phyloP scores from a whole-genome alignment of 108 stramenopile species.

The Asterionellopsis glacialis region DNA sequence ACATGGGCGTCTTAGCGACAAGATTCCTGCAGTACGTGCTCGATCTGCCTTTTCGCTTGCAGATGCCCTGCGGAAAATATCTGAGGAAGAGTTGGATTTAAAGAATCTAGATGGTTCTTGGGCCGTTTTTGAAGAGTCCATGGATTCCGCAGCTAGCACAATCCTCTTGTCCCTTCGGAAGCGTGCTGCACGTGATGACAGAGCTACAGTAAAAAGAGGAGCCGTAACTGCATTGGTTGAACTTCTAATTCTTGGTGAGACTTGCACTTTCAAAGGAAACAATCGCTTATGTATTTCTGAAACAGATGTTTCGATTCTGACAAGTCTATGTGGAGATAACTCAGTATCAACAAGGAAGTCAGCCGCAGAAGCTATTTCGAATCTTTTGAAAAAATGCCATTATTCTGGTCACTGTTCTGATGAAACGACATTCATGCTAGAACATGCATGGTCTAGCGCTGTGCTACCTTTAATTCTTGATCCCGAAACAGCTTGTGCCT shows the following conservation, averaged over 20 bases:
- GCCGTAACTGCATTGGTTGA: constrained; percentile 53
- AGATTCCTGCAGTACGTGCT: constrained; percentile 66
- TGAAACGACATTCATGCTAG: constrained; percentile 17
- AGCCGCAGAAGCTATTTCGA: constrained; percentile 65
- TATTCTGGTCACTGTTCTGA: constrained; percentile 3
- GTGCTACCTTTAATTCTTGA: constrained; percentile 73
- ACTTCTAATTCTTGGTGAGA: constrained; percentile 31
- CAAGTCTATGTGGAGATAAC: constrained; percentile 58
- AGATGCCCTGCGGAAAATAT: constrained; percentile 24
- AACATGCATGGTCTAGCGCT: constrained; percentile 62
- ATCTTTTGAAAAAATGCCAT: constrained; percentile 32
- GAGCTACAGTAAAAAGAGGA: constrained; percentile 62
- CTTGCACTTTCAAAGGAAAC: constrained; percentile 6
- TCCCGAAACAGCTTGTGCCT: constrained; percentile 46
- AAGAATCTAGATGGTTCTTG: constrained; percentile 1
- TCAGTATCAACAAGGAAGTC: constrained; percentile 68
- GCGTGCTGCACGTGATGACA: constrained; percentile 59
- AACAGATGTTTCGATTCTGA: constrained; percentile 51
- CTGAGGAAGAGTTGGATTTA: background rate
- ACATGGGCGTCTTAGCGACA: constrained; percentile 59
- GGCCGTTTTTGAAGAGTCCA: constrained; percentile 22
- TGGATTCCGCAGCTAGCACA: constrained; percentile 25
- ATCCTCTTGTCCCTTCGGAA: constrained; percentile 42
- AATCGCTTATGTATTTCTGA: constrained; percentile 27
- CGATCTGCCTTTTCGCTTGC: constrained; percentile 57